Base-by-base conservation (phyloP, 495 filamentous ascomycete genomes). In the Haplographium delicatum region DNA sequence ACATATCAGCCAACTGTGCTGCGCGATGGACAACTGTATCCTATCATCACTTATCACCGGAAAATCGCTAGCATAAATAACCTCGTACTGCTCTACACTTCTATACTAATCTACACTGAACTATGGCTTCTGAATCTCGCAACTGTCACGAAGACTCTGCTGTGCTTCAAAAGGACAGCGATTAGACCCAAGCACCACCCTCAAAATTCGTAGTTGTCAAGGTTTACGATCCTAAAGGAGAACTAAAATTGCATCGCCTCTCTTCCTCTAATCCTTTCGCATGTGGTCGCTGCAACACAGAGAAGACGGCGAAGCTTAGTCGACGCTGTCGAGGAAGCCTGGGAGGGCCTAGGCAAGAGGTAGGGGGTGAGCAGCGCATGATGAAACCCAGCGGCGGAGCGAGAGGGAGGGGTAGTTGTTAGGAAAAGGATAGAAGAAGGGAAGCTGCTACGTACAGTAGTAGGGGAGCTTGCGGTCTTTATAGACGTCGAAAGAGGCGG, bases 281-380 rank as follows among this genome's bases (percentile, higher is more conserved):
- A 39, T 61, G 55, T 24, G 50, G 55, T 48, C 58, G 58, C 40
- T 61, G 51, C 58, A 31, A 48, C 35, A 24, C 38, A 30, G 41
- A 58, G 23, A 61, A 61, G 46, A 61, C 31, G 39, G 50, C 57
- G 49, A 60, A 57, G 37, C 57, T 60, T 50, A n/a, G n/a, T n/a
- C n/a, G n/a, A n/a, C n/a, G n/a, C n/a, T n/a, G n/a, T n/a, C n/a
- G n/a, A n/a, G n/a, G n/a, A n/a, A n/a, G n/a, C n/a, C n/a, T n/a
- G n/a, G n/a, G n/a, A n/a, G n/a, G n/a, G n/a, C n/a, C n/a, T n/a
- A n/a, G n/a, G n/a, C n/a, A n/a, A n/a, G n/a, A n/a, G n/a, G n/a
- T n/a, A n/a, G n/a, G n/a, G n/a, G n/a, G n/a, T n/a, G n/a, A n/a
- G n/a, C n/a, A n/a, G n/a, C n/a, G n/a, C n/a, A n/a, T n/a, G n/a